Base-by-base conservation (phyloP, 139 green algal genomes). In the Micractinium sp. region DNA sequence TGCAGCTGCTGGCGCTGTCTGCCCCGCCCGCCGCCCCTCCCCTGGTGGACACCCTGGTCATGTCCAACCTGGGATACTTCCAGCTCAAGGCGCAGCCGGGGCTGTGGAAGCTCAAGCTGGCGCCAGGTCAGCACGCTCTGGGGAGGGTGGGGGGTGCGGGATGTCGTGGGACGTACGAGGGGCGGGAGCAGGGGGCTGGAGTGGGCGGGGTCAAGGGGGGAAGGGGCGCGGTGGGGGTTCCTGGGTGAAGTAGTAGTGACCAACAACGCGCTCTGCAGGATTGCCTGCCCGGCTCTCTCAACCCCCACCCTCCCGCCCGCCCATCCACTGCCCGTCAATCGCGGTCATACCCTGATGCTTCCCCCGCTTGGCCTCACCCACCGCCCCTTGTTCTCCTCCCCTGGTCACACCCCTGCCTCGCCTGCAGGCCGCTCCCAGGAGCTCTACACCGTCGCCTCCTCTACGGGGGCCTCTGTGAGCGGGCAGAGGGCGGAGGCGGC, bases 41-140 rank as follows among this genome's bases (percentile, higher is more conserved):
- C 85, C 92, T 95, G 41, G 93, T 96, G 66, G 97, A 99, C 92
- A 99, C 97, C 0, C 90, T 99, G 41, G 97, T 99, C 53, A 99
- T 99, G 98, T 92, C 93, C 76, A 99, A 99, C 93, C 92, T 99
- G 81, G 98, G 98, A 39, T 99, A 99, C 94, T 99, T 99, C 91
- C 98, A 99, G 94, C 95, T 99, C 71, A 98, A 99, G 92, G 92
- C 95, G 0, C 69, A 76, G 22, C 96, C 96, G n/a, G 96, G 96
- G 15, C 81, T 95, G 60, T 98, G 95, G 93, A 69, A 89, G 9
- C 85, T 97, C 80, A 78, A 87, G 56, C 93, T 97, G 56, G 96
- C 95, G 19, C 94, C 94, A 35, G 95, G 95, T 47, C 87, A 91
- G 31, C 86, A 14, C 20, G 39, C 16, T 18, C 35, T 1, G 63